These are phyloP conservation scores for Cladophialophora yegresii DNA, from an alignment of 2,329 filamentous ascomycete genomes.

Conservation along the genomic window DNA sequence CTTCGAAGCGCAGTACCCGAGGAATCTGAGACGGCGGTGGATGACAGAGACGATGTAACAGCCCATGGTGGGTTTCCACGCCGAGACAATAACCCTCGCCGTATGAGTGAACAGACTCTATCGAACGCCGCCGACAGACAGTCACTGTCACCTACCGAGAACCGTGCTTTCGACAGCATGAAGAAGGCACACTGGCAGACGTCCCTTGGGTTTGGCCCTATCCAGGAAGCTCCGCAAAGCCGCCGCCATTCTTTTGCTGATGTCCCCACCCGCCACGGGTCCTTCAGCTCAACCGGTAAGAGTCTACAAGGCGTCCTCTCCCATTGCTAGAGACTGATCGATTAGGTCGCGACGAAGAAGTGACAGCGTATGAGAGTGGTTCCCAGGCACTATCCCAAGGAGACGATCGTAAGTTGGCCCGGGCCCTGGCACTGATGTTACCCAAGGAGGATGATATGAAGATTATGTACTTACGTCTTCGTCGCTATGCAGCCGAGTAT, in stretches of 20 bases:
- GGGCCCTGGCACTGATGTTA: slow-evolving; percentile 24
- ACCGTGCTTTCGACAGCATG: slow-evolving; percentile 49
- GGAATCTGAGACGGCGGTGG: slow-evolving; percentile 48
- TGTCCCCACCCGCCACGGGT: slow-evolving; percentile 51
- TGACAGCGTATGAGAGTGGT: slow-evolving; percentile 43
- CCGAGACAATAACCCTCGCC: slow-evolving; percentile 45
- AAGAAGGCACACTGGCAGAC: slow-evolving; percentile 55
- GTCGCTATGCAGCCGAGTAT: slow-evolving; percentile 48
- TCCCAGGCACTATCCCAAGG: slow-evolving; percentile 43
- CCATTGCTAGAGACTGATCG: slow-evolving; percentile 19
- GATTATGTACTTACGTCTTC: slow-evolving; percentile 45
- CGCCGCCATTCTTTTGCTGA: slow-evolving; percentile 56
- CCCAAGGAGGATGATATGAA: slow-evolving; percentile 41
- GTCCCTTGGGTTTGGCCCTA: slow-evolving; percentile 51
- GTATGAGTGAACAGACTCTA: slow-evolving; percentile 50
- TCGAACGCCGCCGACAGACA: slow-evolving; percentile 46
- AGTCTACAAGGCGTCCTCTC: slow-evolving; percentile 7
- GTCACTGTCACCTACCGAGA: slow-evolving; percentile 43
- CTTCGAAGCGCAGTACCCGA: slow-evolving; percentile 48
- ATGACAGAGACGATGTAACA: slow-evolving; percentile 50
- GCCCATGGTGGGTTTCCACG: slow-evolving; percentile 40
- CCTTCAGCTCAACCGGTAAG: slow-evolving; percentile 46
- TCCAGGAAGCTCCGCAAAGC: slow-evolving; percentile 52
- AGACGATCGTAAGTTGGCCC: slow-evolving; percentile 49
- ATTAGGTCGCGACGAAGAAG: slow-evolving; percentile 44